phyloP scores from a whole-genome alignment of 257 asterid species.

The Solanum bulbocastanum region DNA sequence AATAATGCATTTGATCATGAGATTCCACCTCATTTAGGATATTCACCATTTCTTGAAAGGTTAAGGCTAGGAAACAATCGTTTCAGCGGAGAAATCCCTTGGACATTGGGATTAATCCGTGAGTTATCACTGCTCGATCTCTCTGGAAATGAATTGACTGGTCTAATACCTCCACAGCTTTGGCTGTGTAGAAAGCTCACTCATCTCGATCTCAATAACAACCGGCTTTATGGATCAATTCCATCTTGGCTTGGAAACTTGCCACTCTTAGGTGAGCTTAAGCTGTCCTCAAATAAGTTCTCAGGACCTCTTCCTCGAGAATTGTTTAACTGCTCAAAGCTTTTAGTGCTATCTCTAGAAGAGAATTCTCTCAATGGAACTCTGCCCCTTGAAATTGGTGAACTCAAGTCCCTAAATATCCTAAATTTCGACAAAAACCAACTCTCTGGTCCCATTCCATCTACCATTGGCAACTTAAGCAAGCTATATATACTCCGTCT shows the following conservation, averaged over 20 bases:
- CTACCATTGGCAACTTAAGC: slow-evolving; percentile 48
- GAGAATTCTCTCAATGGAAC: slow-evolving; percentile 57
- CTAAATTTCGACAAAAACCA: slow-evolving; percentile 57
- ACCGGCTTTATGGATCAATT: slow-evolving; percentile 53
- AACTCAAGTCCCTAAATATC: slow-evolving; percentile 60
- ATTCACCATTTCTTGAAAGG: slow-evolving; percentile 62
- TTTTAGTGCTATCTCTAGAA: slow-evolving; percentile 45
- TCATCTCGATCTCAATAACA: slow-evolving; percentile 74
- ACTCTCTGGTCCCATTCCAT: slow-evolving; percentile 64
- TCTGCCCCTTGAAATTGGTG: slow-evolving; percentile 54
- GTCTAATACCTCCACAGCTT: slow-evolving; percentile 58
- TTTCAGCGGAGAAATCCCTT: slow-evolving; percentile 64
- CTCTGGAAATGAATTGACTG: slow-evolving; percentile 59
- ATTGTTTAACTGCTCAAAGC: slow-evolving; percentile 58
- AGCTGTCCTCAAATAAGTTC: slow-evolving; percentile 54
- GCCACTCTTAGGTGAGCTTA: slow-evolving; percentile 72
- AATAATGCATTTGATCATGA: slow-evolving; percentile 60
- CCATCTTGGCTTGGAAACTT: slow-evolving; percentile 79
- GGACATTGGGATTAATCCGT: slow-evolving; percentile 49
- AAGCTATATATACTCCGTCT: slow-evolving; percentile 66
- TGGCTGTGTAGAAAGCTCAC: slow-evolving; percentile 55
- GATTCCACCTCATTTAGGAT: slow-evolving; percentile 58
- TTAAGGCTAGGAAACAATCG: slow-evolving; percentile 63
- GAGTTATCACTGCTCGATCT: slow-evolving; percentile 61
- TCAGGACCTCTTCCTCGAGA: slow-evolving; percentile 55